phyloP scores from a whole-genome alignment of 352 stramenopile genomes.

The Pythium brachiatum region DNA sequence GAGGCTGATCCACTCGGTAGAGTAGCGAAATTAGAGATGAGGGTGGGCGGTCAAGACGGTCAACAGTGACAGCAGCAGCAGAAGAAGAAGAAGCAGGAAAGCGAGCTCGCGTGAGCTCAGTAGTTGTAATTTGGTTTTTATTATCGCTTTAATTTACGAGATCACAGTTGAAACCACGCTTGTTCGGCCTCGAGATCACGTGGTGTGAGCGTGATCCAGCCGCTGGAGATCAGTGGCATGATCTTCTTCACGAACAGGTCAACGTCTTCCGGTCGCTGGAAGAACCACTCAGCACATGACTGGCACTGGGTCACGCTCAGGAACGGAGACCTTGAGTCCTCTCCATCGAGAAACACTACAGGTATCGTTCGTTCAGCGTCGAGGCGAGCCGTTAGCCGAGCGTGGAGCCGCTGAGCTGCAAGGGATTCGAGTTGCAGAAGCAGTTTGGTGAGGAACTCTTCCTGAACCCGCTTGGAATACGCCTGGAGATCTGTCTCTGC shows the following conservation, averaged over 20 bases:
- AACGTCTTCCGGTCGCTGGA: constrained; percentile 13
- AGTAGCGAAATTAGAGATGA: constrained; percentile 23
- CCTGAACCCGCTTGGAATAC: constrained; percentile 32
- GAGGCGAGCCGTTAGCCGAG: constrained; percentile 34
- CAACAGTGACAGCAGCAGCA: constrained; percentile 1
- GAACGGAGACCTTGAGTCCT: constrained; percentile 26
- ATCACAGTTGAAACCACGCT: constrained; percentile 26
- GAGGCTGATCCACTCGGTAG: constrained; percentile 15
- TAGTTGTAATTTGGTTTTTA: constrained; percentile 19
- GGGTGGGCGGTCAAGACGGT: constrained; percentile 1
- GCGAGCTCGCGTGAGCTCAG: constrained; percentile 3
- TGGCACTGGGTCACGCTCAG: constrained; percentile 38
- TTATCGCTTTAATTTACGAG: constrained; percentile 15
- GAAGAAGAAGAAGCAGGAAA: constrained; percentile 9
- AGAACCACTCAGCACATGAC: constrained; percentile 33
- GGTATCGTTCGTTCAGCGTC: constrained; percentile 18
- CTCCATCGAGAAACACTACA: constrained; percentile 3
- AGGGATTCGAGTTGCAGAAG: constrained; percentile 34
- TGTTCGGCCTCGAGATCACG: constrained; percentile 30
- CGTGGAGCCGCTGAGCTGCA: constrained; percentile 33
- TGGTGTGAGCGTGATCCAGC: constrained; percentile 33
- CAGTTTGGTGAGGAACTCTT: constrained; percentile 28
- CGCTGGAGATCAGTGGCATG: constrained; percentile 34
- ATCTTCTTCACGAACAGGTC: constrained; percentile 31
- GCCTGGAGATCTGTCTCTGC: constrained; percentile 17